These are phyloP conservation scores for Oryza australiensis DNA, from an alignment of 176 grass and related monocot genomes.

Conservation along the genomic window DNA sequence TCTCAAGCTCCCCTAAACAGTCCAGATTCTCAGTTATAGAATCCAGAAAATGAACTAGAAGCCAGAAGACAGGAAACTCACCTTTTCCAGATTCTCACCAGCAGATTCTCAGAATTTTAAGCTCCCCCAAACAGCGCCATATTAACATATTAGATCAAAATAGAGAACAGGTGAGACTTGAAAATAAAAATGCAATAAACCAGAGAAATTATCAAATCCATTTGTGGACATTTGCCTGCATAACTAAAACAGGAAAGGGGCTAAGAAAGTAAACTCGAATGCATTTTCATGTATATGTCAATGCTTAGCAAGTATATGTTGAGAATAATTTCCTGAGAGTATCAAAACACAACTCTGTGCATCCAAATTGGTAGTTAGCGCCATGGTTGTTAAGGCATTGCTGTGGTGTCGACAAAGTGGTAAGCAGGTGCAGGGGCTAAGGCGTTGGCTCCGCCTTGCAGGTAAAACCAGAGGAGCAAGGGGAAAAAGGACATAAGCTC, in stretches of 20 bases:
- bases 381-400: not conserved
- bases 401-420: not conserved
- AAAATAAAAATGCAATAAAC: not conserved
- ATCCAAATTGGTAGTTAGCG: not conserved
- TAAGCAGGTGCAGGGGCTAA: not conserved
- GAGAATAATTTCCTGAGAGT: not conserved
- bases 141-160: slow-evolving; percentile 2
- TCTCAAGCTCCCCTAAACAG: too few relatives aligned
- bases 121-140: too few relatives aligned
- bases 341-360: not conserved
- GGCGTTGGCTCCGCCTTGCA: not conserved
- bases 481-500: not conserved
- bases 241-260: not conserved
- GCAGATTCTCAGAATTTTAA: too few relatives aligned
- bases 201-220: not conserved
- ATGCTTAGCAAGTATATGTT: not conserved
- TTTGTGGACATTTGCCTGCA: not conserved
- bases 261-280: not conserved
- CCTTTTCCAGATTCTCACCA: too few relatives aligned
- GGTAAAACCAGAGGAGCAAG: not conserved
- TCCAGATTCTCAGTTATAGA: too few relatives aligned
- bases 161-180: not conserved
- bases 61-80: too few relatives aligned
- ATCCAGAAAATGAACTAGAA: too few relatives aligned
- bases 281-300: not conserved